A percentile compares a stretch with the other conserved stretches of the same genome.
Conservation (phyloP, 495 filamentous ascomycete genomes). For the Daldinia grandis region DNA sequence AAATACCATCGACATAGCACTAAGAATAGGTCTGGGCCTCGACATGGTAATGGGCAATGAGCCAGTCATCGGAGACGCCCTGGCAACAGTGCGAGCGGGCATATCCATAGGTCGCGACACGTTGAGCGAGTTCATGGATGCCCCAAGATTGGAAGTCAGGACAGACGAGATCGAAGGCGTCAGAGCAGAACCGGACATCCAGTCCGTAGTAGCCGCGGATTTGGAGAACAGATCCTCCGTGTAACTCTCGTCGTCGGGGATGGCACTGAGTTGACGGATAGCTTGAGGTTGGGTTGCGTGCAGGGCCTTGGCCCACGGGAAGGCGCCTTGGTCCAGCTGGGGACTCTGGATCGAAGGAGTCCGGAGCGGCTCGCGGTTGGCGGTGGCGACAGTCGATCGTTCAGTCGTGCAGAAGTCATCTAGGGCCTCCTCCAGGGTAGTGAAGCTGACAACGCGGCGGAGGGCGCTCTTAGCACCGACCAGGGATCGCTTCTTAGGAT, state of each 20-base stretch:
- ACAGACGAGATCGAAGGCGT: slow-evolving; percentile 83
- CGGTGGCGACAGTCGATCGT: slow-evolving; percentile 73
- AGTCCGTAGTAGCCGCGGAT: slow-evolving; percentile 76
- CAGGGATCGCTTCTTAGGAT: slow-evolving; percentile 88
- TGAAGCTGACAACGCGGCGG: slow-evolving; percentile 84
- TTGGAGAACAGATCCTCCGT: slow-evolving; percentile 89
- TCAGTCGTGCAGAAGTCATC: slow-evolving; percentile 95
- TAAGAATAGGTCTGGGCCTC: slow-evolving; percentile 63
- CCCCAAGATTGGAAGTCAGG: slow-evolving; percentile 76
- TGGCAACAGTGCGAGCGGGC: slow-evolving; percentile 42
- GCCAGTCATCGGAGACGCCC: slow-evolving; percentile 65
- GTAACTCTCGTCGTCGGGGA: slow-evolving; percentile 77
- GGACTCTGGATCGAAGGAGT: slow-evolving; percentile 95
- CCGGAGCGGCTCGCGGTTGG: slow-evolving; percentile 93
- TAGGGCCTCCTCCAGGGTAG: slow-evolving; percentile 80
- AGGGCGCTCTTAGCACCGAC: slow-evolving; percentile 77
- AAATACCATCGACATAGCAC: slow-evolving; percentile 74
- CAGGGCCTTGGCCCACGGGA: slow-evolving; percentile 94
- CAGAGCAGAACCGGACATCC: slow-evolving; percentile 72
- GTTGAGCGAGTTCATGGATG: slow-evolving; percentile 68
- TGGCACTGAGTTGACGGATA: slow-evolving; percentile 86
- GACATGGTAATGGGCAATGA: slow-evolving; percentile 80
- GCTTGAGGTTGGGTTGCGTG: slow-evolving; percentile 76
- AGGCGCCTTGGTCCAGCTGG: slow-evolving; percentile 77
- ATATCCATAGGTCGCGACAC: slow-evolving; percentile 55